Conservation (phyloP, 1,284 basidiomycete genomes). For the Ganoderma meredithae region DNA sequence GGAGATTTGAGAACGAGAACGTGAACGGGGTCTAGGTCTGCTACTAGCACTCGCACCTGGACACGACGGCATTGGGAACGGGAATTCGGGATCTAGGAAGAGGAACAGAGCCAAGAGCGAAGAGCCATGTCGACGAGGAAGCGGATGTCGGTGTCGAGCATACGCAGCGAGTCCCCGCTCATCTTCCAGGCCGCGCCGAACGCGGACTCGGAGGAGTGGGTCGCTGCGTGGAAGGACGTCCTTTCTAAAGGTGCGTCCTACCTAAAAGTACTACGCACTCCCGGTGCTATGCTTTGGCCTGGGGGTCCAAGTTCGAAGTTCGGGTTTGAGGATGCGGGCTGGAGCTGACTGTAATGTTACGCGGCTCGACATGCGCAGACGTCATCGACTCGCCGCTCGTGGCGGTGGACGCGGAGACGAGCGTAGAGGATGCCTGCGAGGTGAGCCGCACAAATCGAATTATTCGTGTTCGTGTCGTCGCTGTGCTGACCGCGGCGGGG, state of each 20-base stretch:
- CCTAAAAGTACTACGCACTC: not conserved
- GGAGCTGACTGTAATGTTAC: not conserved
- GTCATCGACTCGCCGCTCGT: conserved; percentile 72
- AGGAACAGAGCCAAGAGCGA: no score
- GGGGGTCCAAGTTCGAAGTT: not conserved
- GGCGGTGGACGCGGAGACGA: conserved; percentile 67
- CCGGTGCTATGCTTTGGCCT: not conserved
- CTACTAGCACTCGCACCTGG: no score
- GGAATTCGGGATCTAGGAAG: not conserved
- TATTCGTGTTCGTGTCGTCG: no score
- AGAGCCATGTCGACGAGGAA: conserved; percentile 40
- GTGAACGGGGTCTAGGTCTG: not conserved
- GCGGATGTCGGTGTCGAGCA: conserved; percentile 45
- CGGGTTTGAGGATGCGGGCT: not conserved
- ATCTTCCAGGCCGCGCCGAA: conserved; percentile 42
- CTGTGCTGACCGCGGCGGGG: not conserved
- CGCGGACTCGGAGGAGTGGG: conserved; percentile 63
- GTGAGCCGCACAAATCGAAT: conserved; percentile 48
- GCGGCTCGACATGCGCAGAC: conserved; percentile 47
- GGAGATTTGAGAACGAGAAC: not conserved
- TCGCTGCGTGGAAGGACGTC: conserved; percentile 61
- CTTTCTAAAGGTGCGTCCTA: conserved; percentile 56
- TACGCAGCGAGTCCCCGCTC: conserved; percentile 42
- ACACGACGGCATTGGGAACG: not conserved
- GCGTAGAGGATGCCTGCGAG: conserved; percentile 83